Evolutionary conservation across 208 protist genomes (phyloP).

Genomic region (Leishmania tarentolae): DNA sequence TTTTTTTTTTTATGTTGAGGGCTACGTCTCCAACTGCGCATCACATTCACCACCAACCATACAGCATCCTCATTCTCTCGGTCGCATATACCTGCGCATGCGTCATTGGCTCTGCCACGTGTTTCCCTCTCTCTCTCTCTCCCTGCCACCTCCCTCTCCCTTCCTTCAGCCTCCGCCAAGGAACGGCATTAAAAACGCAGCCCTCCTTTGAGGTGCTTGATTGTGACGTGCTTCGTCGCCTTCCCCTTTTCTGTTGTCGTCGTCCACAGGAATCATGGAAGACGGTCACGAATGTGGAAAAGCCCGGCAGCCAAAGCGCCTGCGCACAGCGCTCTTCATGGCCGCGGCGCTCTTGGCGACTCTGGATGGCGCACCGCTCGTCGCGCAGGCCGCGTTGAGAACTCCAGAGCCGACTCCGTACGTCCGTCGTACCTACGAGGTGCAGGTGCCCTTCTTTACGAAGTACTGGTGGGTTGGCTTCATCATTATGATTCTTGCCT

Average conservation of each 20-base stretch:
- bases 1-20: too few relatives aligned
- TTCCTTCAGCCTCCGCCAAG: neutral
- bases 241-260: neutral
- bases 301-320: neutral
- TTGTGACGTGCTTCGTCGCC: neutral
- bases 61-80: neutral
- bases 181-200: neutral
- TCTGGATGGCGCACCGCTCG: neutral
- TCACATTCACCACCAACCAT: neutral
- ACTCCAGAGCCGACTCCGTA: constrained; percentile 26
- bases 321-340: neutral
- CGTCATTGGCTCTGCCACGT: neutral
- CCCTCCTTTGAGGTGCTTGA: neutral
- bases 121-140: constrained; percentile 7
- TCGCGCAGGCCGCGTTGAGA: neutral
- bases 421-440: constrained; percentile 30
- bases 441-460: constrained; percentile 32
- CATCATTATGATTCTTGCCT: constrained; percentile 39
- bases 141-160: neutral
- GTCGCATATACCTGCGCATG: constrained; percentile 4
- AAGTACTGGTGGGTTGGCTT: constrained; percentile 51
- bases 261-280: neutral
- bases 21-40: neutral
- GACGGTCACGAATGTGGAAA: too few relatives aligned
- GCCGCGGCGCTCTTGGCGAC: neutral